Base-by-base conservation (phyloP, 768 basidiomycete genomes). In the Leccinum pellstonianum region DNA sequence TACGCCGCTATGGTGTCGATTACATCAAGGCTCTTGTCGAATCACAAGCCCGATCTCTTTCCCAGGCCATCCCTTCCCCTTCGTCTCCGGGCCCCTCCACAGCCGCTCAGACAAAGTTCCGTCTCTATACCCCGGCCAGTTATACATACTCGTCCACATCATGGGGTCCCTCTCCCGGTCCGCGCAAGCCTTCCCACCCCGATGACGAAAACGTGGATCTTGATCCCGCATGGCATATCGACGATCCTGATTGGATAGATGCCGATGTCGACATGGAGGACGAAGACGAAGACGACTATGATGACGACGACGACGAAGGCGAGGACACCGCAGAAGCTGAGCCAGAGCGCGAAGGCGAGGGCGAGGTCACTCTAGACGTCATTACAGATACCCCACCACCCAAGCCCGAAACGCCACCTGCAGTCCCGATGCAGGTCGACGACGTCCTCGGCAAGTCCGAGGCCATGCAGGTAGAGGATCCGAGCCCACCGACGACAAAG, bases 121-220 rank as follows among this genome's bases (percentile, higher is more conserved):
- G 71, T n/a, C 62, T 73, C 6, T 73, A 73, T 41, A 73, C 72
- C 35, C 72, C 72, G 0, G 72, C 71, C 8, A 73, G 73, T n/a
- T 73, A 73, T 46, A 74, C 70, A 1, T 74, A 72, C 19, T 70
- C 64, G 0, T 61, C 64, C 29, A 59, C 63, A 12, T 62, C 70
- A 0, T 70, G 71, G 65, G 61, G 46, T 0, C 59, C 70, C 6
- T 47, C 58, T 3, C 51, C 63, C 1, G 60, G 41, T 3, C 2
- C 64, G 0, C 62, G 55, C 64, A 69, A 66, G 12, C 6, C 60
- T 5, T 67, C 33, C 12, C 54, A 61, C 4, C 0, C 61, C 23
- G 66, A 71, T 15, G 60, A 61, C n/a, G 67, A 72, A 1, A 23
- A 15, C 5, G 67, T 70, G 7, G 70, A 65, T 25, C 2, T 31